Percentiles rank a stretch among this genome's conserved stretches.
phyloP scores from a whole-genome alignment of 441 rosid species.

The Aleurites moluccanus region DNA sequence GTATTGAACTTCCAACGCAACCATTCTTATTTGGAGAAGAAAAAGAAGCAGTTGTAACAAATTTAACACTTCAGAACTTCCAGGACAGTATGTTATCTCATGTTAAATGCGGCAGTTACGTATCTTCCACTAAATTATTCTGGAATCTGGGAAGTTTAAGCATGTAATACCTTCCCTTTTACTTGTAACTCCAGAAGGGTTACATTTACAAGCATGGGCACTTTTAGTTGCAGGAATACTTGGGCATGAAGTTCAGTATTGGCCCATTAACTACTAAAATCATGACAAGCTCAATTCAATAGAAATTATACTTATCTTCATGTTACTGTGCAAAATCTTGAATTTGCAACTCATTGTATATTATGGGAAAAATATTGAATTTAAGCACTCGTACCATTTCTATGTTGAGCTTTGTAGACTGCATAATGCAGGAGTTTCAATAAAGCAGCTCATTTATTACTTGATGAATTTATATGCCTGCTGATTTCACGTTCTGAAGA shows the following conservation, averaged over 20 bases:
- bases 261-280: not conserved
- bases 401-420: not conserved
- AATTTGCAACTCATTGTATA: not conserved
- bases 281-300: not conserved
- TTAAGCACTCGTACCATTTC: not conserved
- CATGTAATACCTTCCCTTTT: not conserved
- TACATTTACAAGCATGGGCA: not conserved
- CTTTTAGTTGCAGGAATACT: not conserved
- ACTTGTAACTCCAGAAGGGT: not conserved
- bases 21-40: constrained; percentile 62
- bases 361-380: not conserved
- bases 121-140: not conserved
- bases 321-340: not conserved
- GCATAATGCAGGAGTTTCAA: too few relatives aligned
- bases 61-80: not conserved
- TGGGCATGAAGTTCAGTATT: not conserved
- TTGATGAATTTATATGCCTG: too few relatives aligned
- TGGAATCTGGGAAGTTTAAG: constrained; percentile 2
- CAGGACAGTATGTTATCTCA: not conserved
- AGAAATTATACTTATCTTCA: not conserved
- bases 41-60: constrained; percentile 44
- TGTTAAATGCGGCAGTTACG: not conserved
- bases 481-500: too few relatives aligned
- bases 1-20: constrained; percentile 58
- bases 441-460: too few relatives aligned